These are phyloP conservation scores for Quercus phellos DNA, from an alignment of 331 rosid genomes.

Conservation along the genomic window DNA sequence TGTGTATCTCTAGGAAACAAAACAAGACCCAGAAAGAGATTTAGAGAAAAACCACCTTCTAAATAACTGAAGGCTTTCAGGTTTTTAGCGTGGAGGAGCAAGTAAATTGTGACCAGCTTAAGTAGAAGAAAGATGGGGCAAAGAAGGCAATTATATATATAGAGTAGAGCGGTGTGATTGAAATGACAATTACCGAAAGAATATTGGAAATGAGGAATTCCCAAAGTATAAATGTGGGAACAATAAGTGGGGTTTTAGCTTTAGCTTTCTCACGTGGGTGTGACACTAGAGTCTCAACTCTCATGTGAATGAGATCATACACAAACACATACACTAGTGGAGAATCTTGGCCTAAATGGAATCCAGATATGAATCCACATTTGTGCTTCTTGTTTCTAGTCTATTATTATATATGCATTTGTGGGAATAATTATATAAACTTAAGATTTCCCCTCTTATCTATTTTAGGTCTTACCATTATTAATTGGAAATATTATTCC, in stretches of 20 bases:
- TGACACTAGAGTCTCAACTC: neutral
- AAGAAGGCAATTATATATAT: neutral
- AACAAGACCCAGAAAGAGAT: neutral
- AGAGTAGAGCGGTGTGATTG: neutral
- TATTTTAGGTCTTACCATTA: too few species aligned
- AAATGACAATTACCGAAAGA: neutral
- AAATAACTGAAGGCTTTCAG: neutral
- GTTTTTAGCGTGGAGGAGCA: neutral
- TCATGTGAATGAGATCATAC: neutral
- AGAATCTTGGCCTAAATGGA: constrained; percentile 32
- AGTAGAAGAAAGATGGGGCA: constrained; percentile 9
- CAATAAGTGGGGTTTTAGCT: too few species aligned
- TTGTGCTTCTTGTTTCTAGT: constrained; percentile 3
- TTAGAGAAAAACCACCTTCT: neutral
- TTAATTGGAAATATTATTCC: too few species aligned
- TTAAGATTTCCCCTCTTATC: neutral
- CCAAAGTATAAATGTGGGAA: neutral
- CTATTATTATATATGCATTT: constrained; percentile 7
- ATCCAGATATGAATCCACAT: constrained; percentile 44
- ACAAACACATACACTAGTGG: constrained; percentile 20
- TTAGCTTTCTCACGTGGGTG: neutral
- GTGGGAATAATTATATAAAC: neutral
- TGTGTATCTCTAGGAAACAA: neutral
- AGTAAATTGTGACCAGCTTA: neutral
- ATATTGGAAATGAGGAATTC: neutral